These are phyloP conservation scores for Neovahlkampfia damariscottae DNA, from an alignment of 78 protist species.

Conservation along the genomic window DNA sequence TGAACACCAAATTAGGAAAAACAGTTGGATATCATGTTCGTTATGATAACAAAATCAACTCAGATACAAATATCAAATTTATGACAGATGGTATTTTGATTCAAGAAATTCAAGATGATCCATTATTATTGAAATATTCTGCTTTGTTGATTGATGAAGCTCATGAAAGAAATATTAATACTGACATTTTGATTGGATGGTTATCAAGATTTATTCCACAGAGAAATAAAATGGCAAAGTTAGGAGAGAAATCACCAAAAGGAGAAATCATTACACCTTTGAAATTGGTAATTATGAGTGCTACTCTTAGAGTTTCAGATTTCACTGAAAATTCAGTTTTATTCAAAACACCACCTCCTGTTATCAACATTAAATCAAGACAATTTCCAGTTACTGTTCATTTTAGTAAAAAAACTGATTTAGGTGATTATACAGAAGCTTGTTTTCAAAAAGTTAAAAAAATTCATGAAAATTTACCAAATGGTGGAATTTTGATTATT, in stretches of 20 bases:
- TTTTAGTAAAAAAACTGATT: constrained; percentile 61
- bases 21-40: constrained; percentile 74
- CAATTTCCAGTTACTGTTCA: constrained; percentile 85
- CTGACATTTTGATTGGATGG: constrained; percentile 89
- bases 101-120: constrained; percentile 71
- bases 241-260: background rate
- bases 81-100: constrained; percentile 90
- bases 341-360: constrained; percentile 59
- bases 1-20: constrained; percentile 42
- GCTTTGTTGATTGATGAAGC: constrained; percentile 95
- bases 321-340: constrained; percentile 59
- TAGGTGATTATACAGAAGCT: constrained; percentile 45
- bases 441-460: constrained; percentile 51
- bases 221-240: constrained; percentile 17
- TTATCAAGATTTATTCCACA: constrained; percentile 88
- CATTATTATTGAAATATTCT: constrained; percentile 58
- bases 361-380: constrained; percentile 64
- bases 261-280: constrained; percentile 49
- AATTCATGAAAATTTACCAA: constrained; percentile 76
- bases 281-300: constrained; percentile 93
- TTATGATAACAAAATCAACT: constrained; percentile 45
- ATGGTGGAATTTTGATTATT: constrained; percentile 88
- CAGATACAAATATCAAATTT: constrained; percentile 66
- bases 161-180: constrained; percentile 58
- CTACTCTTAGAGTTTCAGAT: constrained; percentile 86